Evolutionary conservation across 768 basidiomycete species (phyloP).

Genomic region (Tremella mesenterica): DNA sequence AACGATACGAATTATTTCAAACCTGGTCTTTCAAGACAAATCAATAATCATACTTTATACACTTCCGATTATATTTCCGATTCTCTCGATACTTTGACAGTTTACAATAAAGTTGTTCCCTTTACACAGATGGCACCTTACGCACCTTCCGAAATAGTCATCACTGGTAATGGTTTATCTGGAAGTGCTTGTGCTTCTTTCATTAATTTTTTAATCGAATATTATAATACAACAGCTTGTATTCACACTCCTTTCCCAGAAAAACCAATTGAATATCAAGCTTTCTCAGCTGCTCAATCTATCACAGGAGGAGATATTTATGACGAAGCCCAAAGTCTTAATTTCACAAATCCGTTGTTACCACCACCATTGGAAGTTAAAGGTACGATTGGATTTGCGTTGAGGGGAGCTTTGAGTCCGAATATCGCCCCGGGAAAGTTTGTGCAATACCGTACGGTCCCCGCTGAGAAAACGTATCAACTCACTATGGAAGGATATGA

Average conservation of each 20-base stretch:
- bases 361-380: constrained; percentile 1
- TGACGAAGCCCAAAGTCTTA: constrained; percentile 1
- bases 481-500: constrained; percentile 7
- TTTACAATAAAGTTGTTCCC: constrained; percentile 8
- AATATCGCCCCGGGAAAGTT: constrained; percentile 16
- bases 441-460: constrained; percentile 13
- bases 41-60: constrained; percentile 10
- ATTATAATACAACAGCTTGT: constrained; percentile 18
- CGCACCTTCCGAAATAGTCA: constrained; percentile 14
- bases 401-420: constrained; percentile 10
- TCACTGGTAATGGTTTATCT: constrained; percentile 23
- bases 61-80: constrained; percentile 12
- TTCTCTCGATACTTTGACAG: constrained; percentile 1
- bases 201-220: constrained; percentile 22
- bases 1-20: constrained; percentile 11
- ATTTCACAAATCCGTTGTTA: constrained; percentile 2
- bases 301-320: constrained; percentile 7
- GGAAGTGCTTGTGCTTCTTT: constrained; percentile 19
- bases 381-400: constrained; percentile 13
- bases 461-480: constrained; percentile 7
- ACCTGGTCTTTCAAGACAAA: constrained; percentile 7
- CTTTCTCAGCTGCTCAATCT: constrained; percentile 16
- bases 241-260: constrained; percentile 12
- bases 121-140: constrained; percentile 12
- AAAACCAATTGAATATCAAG: constrained; percentile 15